Evolutionary conservation across 225 moss, liverwort and hornwort genomes (phyloP), one percentile per base, ranked within the genome.

Genomic region (Pseudoscleropodium purum): DNA sequence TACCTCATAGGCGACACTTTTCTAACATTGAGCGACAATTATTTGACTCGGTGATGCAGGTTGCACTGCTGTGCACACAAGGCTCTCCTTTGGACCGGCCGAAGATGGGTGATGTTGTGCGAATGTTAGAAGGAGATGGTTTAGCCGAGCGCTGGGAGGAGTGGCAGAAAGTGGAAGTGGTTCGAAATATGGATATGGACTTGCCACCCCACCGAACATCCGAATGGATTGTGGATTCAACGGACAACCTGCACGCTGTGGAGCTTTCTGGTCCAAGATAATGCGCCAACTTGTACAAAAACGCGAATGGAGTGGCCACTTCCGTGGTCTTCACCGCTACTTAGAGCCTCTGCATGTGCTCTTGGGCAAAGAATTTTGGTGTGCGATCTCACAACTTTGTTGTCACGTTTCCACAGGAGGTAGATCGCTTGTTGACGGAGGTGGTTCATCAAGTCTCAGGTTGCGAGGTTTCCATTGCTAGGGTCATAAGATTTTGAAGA

Each of bases 101-200:
- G 30, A 98, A 98, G 91, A 98, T 98, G 98, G 93, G 94, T 51
- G 98, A 98, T 67, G 97, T 98, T 45, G 98, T 97, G 75, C 96
- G 95, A 57, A 98, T 98, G 97, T 87, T 98, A 72, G 98, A 98
- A 88, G 98, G 98, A 69, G 97, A 98, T 90, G 98, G 98, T 52
- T 90, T 98, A 39, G 96, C 95, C 33, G 98, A 98, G 92, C 97
- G 97, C 61, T 98, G 98, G 98, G 98, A 98, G 92, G 92, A 98
- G 93, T 98, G 98, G 98, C 96, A 98, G 89, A 97, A 95, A 89
- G 91, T 97, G 90, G 98, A 98, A 93, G 94, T 97, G 43, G 96
- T 98, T 87, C 95, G 97, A 89, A 95, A 96, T 62, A 95, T 94
- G 90, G 98, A 98, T 60, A 89, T 96, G 91, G 95, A 96, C 84